Conservation (phyloP, 495 filamentous ascomycete genomes). For the Annulohypoxylon moriforme region DNA sequence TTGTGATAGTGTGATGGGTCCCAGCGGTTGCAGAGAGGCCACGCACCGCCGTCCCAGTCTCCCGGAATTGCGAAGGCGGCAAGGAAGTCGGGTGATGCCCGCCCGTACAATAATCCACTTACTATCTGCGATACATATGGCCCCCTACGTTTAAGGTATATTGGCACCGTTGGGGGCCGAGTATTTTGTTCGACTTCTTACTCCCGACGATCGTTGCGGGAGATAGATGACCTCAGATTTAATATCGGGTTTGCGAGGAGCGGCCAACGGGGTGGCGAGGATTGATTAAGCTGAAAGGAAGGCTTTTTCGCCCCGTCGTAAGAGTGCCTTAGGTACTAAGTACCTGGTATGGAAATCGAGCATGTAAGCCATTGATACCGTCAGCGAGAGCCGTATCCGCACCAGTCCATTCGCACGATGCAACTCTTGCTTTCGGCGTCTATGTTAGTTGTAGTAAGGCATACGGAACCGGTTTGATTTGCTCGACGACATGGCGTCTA, state of each 20-base stretch:
- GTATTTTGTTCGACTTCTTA: not conserved
- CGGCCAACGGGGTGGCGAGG: not conserved
- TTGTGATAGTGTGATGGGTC: slow-evolving; percentile 45
- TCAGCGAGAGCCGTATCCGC: slow-evolving; percentile 11
- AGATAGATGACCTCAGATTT: slow-evolving; percentile 1
- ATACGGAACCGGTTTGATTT: not conserved
- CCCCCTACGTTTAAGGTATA: not conserved
- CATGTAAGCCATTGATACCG: not conserved
- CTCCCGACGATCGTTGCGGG: slow-evolving; percentile 11
- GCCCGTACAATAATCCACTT: not conserved
- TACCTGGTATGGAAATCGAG: not conserved
- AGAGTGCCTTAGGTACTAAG: not conserved
- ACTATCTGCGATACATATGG: not conserved
- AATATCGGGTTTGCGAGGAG: slow-evolving; percentile 17
- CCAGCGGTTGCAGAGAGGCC: slow-evolving; percentile 4
- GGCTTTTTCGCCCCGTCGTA: slow-evolving; percentile 9
- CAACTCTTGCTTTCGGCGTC: slow-evolving; percentile 10
- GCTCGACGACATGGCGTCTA: slow-evolving; percentile 9
- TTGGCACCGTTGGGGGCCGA: not conserved
- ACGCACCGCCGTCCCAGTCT: slow-evolving; percentile 26
- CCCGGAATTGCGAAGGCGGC: slow-evolving; percentile 17
- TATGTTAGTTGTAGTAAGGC: not conserved
- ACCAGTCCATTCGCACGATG: slow-evolving; percentile 20
- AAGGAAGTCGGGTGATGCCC: slow-evolving; percentile 10
- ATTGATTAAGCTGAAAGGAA: slow-evolving; percentile 23